phyloP scores from a whole-genome alignment of 2,329 filamentous ascomycete species.

The Zymoseptoria crescenta region DNA sequence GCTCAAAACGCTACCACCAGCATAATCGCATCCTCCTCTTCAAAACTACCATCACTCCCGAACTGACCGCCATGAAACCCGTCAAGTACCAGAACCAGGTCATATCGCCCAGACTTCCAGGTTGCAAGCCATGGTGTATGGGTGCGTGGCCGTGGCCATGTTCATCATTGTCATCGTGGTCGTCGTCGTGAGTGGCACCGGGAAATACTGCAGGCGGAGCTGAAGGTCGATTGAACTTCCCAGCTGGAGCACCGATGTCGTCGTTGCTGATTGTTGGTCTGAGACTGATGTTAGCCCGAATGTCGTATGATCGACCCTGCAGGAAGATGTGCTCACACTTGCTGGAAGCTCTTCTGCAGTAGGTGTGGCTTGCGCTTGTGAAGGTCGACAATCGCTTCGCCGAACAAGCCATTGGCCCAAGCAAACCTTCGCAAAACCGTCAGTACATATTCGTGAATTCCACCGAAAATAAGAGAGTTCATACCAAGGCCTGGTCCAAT shows the following conservation, averaged over 20 bases:
- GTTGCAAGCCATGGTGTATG: background rate
- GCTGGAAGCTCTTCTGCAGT: constrained; percentile 37
- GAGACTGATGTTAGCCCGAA: background rate
- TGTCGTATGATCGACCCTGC: too few species aligned
- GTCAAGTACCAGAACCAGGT: constrained; percentile 6
- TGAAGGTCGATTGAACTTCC: background rate
- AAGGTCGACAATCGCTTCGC: constrained; percentile 42
- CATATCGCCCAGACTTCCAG: background rate
- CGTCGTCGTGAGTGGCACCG: background rate
- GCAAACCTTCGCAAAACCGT: constrained; percentile 28
- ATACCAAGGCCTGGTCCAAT: constrained; percentile 42
- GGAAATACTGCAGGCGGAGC: background rate
- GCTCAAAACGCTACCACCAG: background rate
- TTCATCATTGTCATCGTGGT: background rate
- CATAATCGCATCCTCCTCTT: background rate
- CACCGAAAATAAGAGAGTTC: background rate
- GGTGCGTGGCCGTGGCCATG: background rate
- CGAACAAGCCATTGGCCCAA: constrained; percentile 45
- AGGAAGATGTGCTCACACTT: background rate
- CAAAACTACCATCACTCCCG: background rate
- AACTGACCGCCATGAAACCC: constrained; percentile 1
- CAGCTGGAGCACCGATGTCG: background rate
- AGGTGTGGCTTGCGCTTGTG: constrained; percentile 37
- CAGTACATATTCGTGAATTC: too few species aligned
- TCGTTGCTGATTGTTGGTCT: constrained; percentile 2